Percentiles rank a stretch among this genome's conserved stretches.
Conservation (phyloP, 2,329 filamentous ascomycete species). For the Pseudogymnoascus sp. region DNA sequence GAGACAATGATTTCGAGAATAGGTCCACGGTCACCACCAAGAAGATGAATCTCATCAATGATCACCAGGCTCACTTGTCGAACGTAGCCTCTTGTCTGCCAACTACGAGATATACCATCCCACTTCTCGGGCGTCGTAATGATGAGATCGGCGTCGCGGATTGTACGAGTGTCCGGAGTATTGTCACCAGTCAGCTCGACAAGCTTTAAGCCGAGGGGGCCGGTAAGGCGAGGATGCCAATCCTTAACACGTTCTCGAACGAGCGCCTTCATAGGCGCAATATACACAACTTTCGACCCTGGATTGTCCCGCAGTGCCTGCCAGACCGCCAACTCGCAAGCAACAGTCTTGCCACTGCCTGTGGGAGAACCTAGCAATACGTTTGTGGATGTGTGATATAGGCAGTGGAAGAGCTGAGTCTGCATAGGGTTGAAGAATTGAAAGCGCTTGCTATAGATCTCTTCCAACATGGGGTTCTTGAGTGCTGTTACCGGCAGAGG, state of each 20-base stretch:
- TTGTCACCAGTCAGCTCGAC: conserved; percentile 98
- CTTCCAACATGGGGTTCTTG: conserved; percentile 79
- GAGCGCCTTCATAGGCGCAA: conserved; percentile 97
- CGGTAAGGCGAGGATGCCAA: conserved; percentile 76
- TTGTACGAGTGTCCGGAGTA: conserved; percentile 91
- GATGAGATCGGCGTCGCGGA: conserved; percentile 92
- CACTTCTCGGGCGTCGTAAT: conserved; percentile 99
- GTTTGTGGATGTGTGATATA: conserved; percentile 88
- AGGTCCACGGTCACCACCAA: conserved; percentile 93
- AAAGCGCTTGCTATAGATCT: conserved; percentile 81
- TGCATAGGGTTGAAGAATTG: conserved; percentile 99
- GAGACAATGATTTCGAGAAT: conserved; percentile 96
- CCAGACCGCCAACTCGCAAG: conserved; percentile 97
- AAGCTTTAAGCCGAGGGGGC: conserved; percentile 76
- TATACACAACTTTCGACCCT: conserved; percentile 96
- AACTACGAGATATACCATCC: conserved; percentile 98
- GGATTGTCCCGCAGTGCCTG: conserved; percentile 95
- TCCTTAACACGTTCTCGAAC: conserved; percentile 95
- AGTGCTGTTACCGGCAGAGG: conserved; percentile 79
- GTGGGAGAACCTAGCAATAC: conserved; percentile 93
- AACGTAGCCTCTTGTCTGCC: conserved; percentile 96
- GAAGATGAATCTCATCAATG: conserved; percentile 94
- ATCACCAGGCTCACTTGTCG: conserved; percentile 92
- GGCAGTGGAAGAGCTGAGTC: conserved; percentile 93
- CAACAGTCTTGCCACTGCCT: conserved; percentile 94